These are phyloP conservation scores for Syzygium aromaticum DNA, from an alignment of 345 rosid species.

Conservation along the genomic window DNA sequence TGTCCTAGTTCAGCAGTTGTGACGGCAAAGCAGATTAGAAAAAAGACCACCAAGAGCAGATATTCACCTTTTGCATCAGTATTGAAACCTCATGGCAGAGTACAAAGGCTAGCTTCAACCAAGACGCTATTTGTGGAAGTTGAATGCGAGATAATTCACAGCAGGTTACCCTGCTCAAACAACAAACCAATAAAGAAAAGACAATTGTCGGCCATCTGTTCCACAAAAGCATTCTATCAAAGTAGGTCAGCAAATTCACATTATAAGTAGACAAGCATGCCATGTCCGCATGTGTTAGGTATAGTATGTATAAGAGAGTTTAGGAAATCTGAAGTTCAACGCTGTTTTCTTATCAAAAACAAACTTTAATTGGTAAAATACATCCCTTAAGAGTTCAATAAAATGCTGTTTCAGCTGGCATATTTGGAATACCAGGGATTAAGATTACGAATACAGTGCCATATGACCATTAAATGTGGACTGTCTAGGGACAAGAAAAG, in stretches of 20 bases:
- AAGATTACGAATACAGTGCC: background rate
- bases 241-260: background rate
- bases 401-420: background rate
- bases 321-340: background rate
- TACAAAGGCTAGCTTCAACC: slow-evolving; percentile 74
- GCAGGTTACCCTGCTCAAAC: slow-evolving; percentile 48
- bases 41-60: background rate
- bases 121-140: slow-evolving; percentile 40
- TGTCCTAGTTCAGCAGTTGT: background rate
- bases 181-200: slow-evolving; percentile 5
- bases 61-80: slow-evolving; percentile 65
- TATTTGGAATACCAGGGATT: background rate
- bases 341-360: background rate
- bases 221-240: background rate
- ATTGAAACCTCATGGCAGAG: slow-evolving; percentile 70
- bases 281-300: background rate
- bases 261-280: background rate
- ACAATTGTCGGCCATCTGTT: background rate
- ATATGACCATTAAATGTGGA: background rate
- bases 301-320: background rate
- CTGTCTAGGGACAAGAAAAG: background rate
- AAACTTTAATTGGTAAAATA: background rate
- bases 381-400: background rate
- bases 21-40: background rate
- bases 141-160: slow-evolving; percentile 48